These are phyloP conservation scores for Fagus crenata DNA, from an alignment of 306 rosid species.

Conservation along the genomic window DNA sequence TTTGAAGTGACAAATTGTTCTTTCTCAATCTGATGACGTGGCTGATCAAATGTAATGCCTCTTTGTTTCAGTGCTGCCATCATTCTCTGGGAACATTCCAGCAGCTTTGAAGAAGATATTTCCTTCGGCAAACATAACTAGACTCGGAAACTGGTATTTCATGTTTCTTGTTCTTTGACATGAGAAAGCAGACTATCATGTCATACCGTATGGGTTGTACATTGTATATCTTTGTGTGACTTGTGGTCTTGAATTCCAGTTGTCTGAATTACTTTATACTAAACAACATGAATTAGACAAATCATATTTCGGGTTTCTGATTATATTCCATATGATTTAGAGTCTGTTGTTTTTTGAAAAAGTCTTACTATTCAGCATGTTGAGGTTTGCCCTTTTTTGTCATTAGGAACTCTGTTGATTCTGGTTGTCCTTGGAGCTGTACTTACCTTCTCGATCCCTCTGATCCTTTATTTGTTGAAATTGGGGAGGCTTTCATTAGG, in stretches of 20 bases:
- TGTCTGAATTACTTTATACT: not conserved
- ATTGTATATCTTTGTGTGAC: conserved; percentile 12
- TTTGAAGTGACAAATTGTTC: conserved; percentile 6
- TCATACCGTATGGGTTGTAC: conserved; percentile 4
- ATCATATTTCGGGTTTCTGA: conserved; percentile 15
- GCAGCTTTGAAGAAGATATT: conserved; percentile 61
- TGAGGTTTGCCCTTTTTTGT: conserved; percentile 31
- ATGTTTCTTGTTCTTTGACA: conserved; percentile 19
- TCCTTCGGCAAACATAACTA: conserved; percentile 88
- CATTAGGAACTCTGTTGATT: conserved; percentile 75
- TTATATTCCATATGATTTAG: conserved; percentile 7
- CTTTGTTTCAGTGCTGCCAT: conserved; percentile 69
- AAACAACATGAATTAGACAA: conserved; percentile 1
- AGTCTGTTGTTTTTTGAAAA: conserved; percentile 4
- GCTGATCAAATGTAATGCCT: conserved; percentile 24
- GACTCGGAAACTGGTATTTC: conserved; percentile 86
- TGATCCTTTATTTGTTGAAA: conserved; percentile 83
- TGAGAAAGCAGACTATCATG: conserved; percentile 20
- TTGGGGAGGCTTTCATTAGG: conserved; percentile 80
- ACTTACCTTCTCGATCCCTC: conserved; percentile 94
- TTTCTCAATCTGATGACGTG: conserved; percentile 15
- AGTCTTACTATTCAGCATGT: conserved; percentile 20
- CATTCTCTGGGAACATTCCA: conserved; percentile 96
- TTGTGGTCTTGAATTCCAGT: conserved; percentile 8
- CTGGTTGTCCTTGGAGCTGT: conserved; percentile 84